Evolutionary conservation across 2,329 filamentous ascomycete species (phyloP).

Genomic region (Paraphoma chrysanthemicola): DNA sequence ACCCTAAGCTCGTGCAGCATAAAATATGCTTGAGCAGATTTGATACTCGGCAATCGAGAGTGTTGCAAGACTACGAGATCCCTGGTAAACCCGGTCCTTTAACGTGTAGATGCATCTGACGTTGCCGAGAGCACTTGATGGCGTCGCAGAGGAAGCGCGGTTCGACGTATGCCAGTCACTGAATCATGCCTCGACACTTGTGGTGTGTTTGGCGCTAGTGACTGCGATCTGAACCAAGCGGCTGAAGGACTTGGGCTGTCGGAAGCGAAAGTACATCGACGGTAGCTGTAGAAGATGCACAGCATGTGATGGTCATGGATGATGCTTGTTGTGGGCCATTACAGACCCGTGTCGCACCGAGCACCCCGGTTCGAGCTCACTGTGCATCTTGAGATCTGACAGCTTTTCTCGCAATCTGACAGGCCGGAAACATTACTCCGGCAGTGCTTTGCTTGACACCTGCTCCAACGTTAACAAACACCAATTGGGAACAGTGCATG

Average conservation of each 20-base stretch:
- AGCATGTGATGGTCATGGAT: conserved; percentile 16
- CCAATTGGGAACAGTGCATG: conserved; percentile 2
- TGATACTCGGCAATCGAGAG: neutral
- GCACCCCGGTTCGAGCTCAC: conserved; percentile 6
- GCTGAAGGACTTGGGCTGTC: neutral
- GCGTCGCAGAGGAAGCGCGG: neutral
- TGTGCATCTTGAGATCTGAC: conserved; percentile 5
- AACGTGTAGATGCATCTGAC: no score
- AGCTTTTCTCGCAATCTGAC: conserved; percentile 1
- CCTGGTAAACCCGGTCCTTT: neutral
- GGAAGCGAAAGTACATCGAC: neutral
- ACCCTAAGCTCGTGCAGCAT: neutral
- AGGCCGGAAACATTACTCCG: conserved; percentile 11
- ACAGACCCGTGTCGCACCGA: conserved; percentile 18
- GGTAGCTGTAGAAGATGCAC: neutral
- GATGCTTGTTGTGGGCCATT: conserved; percentile 22
- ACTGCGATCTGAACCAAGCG: neutral
- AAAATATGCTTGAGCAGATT: neutral
- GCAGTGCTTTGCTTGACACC: neutral
- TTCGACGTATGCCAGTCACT: neutral
- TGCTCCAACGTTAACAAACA: conserved; percentile 3
- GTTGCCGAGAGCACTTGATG: no score
- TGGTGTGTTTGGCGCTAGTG: neutral
- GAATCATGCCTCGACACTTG: neutral
- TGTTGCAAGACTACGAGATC: neutral